These are phyloP conservation scores for Rhizopogon vesiculosus DNA, from an alignment of 768 basidiomycete species.

Conservation along the genomic window DNA sequence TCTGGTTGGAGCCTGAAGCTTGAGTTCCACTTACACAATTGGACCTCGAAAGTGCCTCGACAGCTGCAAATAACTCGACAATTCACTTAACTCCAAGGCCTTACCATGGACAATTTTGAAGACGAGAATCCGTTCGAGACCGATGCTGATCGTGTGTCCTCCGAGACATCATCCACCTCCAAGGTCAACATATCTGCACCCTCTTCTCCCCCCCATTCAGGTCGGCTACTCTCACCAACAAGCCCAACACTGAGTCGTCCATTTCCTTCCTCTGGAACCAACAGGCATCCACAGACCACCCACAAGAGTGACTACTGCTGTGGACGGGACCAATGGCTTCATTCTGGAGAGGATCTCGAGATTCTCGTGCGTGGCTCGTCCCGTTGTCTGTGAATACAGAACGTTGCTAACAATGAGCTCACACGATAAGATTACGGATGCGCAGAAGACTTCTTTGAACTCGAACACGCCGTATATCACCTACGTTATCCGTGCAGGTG, in stretches of 20 bases:
- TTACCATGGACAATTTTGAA: conserved; percentile 39
- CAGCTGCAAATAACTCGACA: background rate
- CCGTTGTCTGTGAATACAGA: background rate
- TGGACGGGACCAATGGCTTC: conserved; percentile 66
- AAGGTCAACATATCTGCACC: conserved; percentile 42
- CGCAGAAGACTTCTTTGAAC: conserved; percentile 89
- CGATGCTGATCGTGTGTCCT: conserved; percentile 30
- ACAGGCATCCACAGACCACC: conserved; percentile 45
- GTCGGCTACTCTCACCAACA: conserved; percentile 44
- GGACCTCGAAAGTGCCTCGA: background rate
- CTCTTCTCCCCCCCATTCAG: conserved; percentile 46
- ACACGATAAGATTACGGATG: conserved; percentile 78
- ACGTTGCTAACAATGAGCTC: conserved; percentile 6
- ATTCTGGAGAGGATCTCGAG: conserved; percentile 79
- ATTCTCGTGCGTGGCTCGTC: conserved; percentile 52
- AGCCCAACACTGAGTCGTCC: conserved; percentile 33
- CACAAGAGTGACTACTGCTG: conserved; percentile 80
- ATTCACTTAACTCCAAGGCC: background rate
- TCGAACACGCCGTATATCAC: conserved; percentile 90
- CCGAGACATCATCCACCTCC: conserved; percentile 31
- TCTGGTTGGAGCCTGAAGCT: too few species aligned
- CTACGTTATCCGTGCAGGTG: conserved; percentile 89
- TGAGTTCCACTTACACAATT: background rate
- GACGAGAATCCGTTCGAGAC: conserved; percentile 67
- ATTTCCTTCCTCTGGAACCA: conserved; percentile 55